phyloP scores from a whole-genome alignment of 2,329 filamentous ascomycete species.

The Venturia carpophila region DNA sequence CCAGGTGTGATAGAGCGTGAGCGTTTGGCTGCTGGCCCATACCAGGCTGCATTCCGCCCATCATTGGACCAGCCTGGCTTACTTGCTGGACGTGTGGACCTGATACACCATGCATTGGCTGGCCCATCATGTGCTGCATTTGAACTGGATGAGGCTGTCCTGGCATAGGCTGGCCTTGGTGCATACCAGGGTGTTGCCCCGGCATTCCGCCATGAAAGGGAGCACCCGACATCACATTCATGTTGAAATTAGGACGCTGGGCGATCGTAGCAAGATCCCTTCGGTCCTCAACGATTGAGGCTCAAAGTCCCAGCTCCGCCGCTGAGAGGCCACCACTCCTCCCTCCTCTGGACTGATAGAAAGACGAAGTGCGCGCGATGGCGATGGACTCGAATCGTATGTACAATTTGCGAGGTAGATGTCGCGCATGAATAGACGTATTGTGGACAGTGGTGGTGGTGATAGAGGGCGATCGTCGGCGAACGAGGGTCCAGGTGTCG shows the following conservation, averaged over 20 bases:
- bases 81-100: conserved; percentile 63
- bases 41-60: conserved; percentile 65
- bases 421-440: conserved; percentile 14
- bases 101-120: conserved; percentile 64
- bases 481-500: conserved; percentile 3
- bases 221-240: conserved; percentile 59
- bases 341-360: conserved; percentile 8
- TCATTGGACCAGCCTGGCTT: conserved; percentile 62
- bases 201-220: conserved; percentile 60
- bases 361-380: neutral
- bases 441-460: neutral
- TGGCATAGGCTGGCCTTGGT: conserved; percentile 55
- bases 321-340: conserved; percentile 15
- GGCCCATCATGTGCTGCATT: conserved; percentile 46
- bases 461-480: neutral
- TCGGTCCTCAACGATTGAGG: conserved; percentile 8
- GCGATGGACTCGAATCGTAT: neutral
- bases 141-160: conserved; percentile 64
- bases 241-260: conserved; percentile 12
- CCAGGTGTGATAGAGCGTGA: conserved; percentile 66
- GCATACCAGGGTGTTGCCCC: conserved; percentile 58
- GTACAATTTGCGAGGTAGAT: neutral
- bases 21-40: conserved; percentile 52
- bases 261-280: neutral
- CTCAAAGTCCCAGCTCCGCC: conserved; percentile 15